Conservation (phyloP, 2,329 filamentous ascomycete species). For the Pestalotiopsis sp. region DNA sequence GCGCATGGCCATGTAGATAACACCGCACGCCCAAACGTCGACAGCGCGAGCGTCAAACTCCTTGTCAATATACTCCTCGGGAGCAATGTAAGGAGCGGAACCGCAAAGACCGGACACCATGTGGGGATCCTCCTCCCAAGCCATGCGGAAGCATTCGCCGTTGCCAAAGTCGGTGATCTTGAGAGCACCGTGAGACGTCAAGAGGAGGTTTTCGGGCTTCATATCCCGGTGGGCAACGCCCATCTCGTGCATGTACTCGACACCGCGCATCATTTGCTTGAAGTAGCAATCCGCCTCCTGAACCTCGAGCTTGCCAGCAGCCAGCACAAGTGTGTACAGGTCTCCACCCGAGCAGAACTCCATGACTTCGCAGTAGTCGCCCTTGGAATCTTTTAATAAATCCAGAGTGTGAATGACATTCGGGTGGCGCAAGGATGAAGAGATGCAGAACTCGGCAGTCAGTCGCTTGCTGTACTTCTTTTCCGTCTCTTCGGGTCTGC, state of each 20-base stretch:
- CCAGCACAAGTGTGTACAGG: conserved; percentile 88
- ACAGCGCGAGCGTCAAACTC: conserved; percentile 98
- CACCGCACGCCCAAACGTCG: conserved; percentile 96
- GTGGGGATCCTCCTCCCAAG: conserved; percentile 97
- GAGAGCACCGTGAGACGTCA: conserved; percentile 88
- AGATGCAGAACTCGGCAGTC: conserved; percentile 98
- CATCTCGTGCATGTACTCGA: conserved; percentile 99
- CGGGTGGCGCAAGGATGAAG: conserved; percentile 91
- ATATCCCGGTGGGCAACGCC: conserved; percentile 95
- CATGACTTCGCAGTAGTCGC: conserved; percentile 99
- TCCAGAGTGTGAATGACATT: conserved; percentile 99
- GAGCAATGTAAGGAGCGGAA: conserved; percentile 95
- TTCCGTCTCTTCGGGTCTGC: conserved; percentile 88
- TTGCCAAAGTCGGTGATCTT: conserved; percentile 99
- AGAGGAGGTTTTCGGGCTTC: conserved; percentile 93
- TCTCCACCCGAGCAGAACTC: conserved; percentile 98
- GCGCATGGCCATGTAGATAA: conserved; percentile 99
- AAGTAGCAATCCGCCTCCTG: conserved; percentile 97
- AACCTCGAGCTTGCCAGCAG: conserved; percentile 89
- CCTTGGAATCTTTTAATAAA: conserved; percentile 92
- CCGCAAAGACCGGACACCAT: conserved; percentile 98
- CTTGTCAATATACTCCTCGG: conserved; percentile 92
- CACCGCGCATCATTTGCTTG: conserved; percentile 98
- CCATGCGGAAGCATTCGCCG: conserved; percentile 98
- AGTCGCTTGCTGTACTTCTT: conserved; percentile 98